These are phyloP conservation scores for Ascochyta rabiei DNA, from an alignment of 2,329 filamentous ascomycete genomes.

Conservation along the genomic window DNA sequence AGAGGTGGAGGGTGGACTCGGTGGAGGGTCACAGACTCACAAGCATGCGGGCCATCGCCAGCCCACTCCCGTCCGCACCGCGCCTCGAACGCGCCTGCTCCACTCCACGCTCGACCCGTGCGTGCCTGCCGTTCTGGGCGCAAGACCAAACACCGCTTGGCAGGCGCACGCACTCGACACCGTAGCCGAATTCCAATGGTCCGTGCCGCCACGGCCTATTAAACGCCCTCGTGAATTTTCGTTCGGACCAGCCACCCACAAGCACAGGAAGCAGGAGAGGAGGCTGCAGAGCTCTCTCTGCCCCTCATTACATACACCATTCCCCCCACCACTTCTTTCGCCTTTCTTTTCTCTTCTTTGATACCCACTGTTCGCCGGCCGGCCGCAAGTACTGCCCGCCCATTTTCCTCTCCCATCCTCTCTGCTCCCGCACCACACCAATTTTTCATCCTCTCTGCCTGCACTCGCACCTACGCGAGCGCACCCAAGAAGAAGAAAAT, in stretches of 20 bases:
- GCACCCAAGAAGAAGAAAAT: slow-evolving; percentile 72
- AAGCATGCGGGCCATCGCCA: slow-evolving; percentile 15
- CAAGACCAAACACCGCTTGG: neutral
- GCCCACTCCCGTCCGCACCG: slow-evolving; percentile 2
- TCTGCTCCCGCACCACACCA: slow-evolving; percentile 48
- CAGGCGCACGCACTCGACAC: neutral
- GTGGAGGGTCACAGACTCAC: too few species aligned
- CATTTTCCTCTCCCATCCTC: slow-evolving; percentile 45
- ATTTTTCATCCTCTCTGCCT: slow-evolving; percentile 42
- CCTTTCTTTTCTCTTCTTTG: slow-evolving; percentile 56
- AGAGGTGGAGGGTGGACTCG: slow-evolving; percentile 14
- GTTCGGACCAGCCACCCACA: slow-evolving; percentile 19
- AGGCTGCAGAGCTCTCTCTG: slow-evolving; percentile 43
- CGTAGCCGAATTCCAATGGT: too few species aligned
- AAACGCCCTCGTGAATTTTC: slow-evolving; percentile 2
- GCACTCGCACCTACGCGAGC: slow-evolving; percentile 60
- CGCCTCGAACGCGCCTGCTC: slow-evolving; percentile 13
- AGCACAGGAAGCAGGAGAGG: slow-evolving; percentile 26
- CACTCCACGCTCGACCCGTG: slow-evolving; percentile 9
- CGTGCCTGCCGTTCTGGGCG: slow-evolving; percentile 19
- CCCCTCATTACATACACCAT: slow-evolving; percentile 40
- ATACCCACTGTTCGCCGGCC: slow-evolving; percentile 59
- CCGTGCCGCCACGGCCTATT: neutral
- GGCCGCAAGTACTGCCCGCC: slow-evolving; percentile 57
- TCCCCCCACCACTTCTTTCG: slow-evolving; percentile 48